A percentile compares a stretch with the other conserved stretches of the same genome.
Conservation (phyloP, 2,329 filamentous ascomycete species). For the Calonectria montana region DNA sequence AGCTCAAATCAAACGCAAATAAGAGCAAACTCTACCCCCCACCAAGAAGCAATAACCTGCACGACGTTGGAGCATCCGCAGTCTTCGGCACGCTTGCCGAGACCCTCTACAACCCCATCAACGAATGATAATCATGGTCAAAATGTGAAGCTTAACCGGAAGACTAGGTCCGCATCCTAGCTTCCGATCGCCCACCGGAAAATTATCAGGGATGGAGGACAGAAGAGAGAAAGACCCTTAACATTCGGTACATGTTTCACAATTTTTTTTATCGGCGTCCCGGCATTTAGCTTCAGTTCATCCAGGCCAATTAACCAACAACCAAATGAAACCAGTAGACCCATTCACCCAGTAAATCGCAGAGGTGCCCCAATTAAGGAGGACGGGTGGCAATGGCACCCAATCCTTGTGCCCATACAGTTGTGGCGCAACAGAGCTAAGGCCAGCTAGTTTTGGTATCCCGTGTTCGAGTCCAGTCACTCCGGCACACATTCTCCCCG, state of each 20-base stretch:
- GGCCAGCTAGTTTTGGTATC: background rate
- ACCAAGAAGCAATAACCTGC: background rate
- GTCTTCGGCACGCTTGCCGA: background rate
- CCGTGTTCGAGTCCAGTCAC: background rate
- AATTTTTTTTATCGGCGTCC: background rate
- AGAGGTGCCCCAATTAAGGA: background rate
- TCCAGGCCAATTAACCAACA: background rate
- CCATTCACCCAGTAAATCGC: background rate
- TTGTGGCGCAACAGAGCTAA: background rate
- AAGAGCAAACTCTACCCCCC: background rate
- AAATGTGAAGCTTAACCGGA: background rate
- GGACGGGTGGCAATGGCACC: background rate
- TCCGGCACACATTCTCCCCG: background rate
- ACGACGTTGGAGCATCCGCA: background rate
- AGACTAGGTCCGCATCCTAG: background rate
- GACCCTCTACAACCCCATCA: conserved; percentile 7
- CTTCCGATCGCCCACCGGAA: background rate
- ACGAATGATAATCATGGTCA: background rate
- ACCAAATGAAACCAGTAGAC: background rate
- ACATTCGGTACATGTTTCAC: background rate
- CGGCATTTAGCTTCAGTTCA: background rate
- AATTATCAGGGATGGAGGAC: background rate
- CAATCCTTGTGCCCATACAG: background rate
- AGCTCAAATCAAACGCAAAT: background rate
- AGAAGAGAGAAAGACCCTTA: background rate